Conservation (phyloP, 2,329 filamentous ascomycete genomes). For the Zasmidium angulare region DNA sequence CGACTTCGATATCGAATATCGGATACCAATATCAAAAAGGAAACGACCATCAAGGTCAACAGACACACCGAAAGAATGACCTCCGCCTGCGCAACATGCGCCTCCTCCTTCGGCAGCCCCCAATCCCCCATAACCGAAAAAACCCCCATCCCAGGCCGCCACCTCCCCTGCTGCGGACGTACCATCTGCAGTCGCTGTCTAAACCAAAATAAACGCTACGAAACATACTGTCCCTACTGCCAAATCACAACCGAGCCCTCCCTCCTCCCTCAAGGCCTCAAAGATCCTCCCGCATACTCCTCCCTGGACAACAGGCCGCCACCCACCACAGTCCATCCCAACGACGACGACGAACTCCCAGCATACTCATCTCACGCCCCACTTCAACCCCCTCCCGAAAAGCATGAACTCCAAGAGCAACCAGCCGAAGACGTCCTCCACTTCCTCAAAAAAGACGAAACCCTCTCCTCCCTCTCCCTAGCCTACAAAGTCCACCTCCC, state of each 20-base stretch:
- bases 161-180: constrained; percentile 67
- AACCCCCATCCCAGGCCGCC: constrained; percentile 58
- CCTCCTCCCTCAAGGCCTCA: constrained; percentile 63
- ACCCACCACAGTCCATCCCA: constrained; percentile 3
- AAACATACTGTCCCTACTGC: constrained; percentile 70
- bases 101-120: constrained; percentile 25
- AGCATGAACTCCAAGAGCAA: constrained; percentile 29
- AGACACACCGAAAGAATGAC: constrained; percentile 14
- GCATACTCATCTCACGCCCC: constrained; percentile 42
- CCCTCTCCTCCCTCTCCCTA: constrained; percentile 66
- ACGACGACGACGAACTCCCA: constrained; percentile 41
- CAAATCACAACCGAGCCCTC: constrained; percentile 66
- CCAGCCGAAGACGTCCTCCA: constrained; percentile 67
- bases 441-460: constrained; percentile 71
- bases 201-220: constrained; percentile 67
- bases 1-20: not conserved
- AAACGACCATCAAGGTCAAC: not conserved
- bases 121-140: constrained; percentile 52
- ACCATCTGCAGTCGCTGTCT: constrained; percentile 72
- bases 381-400: constrained; percentile 35
- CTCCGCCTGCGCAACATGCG: constrained; percentile 35
- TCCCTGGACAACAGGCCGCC: constrained; percentile 18
- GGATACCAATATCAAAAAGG: no score
- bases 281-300: constrained; percentile 67
- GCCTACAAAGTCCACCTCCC: constrained; percentile 67